These are phyloP conservation scores for Geosiphon pyriformis DNA, from an alignment of 192 early-diverging fungal genomes.

Conservation along the genomic window DNA sequence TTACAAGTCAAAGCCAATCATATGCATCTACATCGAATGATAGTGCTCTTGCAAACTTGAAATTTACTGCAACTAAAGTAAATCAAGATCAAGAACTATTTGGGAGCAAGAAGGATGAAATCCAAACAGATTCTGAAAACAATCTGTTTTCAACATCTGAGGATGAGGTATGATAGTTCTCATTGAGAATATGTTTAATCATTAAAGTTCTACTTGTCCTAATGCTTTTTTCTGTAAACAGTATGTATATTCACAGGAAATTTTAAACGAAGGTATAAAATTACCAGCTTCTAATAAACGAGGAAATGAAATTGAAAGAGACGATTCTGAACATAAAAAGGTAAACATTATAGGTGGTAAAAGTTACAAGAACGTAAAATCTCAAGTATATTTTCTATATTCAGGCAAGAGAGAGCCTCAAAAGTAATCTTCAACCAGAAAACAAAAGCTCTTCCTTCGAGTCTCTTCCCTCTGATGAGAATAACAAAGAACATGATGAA, in stretches of 20 bases:
- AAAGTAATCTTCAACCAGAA: too few species aligned
- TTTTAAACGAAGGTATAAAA: conserved; percentile 7
- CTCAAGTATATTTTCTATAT: conserved; percentile 19
- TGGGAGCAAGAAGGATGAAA: too few species aligned
- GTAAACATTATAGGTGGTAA: conserved; percentile 16
- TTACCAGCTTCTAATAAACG: conserved; percentile 12
- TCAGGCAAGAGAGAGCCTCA: conserved; percentile 6
- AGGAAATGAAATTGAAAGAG: conserved; percentile 1
- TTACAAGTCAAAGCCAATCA: conserved; percentile 2
- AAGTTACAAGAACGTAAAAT: conserved; percentile 18
- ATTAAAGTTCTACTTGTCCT: conserved; percentile 6
- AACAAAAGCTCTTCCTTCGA: conserved; percentile 4
- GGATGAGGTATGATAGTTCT: not conserved
- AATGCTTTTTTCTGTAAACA: conserved; percentile 12
- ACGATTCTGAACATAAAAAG: not conserved
- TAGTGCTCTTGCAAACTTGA: too few species aligned
- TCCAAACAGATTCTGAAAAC: not conserved
- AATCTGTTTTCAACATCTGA: not conserved
- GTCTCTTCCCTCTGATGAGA: conserved; percentile 5
- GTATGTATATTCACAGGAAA: conserved; percentile 14
- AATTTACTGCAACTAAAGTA: too few species aligned
- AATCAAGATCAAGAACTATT: too few species aligned
- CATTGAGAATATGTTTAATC: not conserved
- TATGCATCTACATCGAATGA: too few species aligned
- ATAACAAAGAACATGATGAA: conserved; percentile 8